Evolutionary conservation across 2,329 filamentous ascomycete genomes (phyloP), one percentile per base, ranked within the genome.

Genomic region (Didymella exigua): DNA sequence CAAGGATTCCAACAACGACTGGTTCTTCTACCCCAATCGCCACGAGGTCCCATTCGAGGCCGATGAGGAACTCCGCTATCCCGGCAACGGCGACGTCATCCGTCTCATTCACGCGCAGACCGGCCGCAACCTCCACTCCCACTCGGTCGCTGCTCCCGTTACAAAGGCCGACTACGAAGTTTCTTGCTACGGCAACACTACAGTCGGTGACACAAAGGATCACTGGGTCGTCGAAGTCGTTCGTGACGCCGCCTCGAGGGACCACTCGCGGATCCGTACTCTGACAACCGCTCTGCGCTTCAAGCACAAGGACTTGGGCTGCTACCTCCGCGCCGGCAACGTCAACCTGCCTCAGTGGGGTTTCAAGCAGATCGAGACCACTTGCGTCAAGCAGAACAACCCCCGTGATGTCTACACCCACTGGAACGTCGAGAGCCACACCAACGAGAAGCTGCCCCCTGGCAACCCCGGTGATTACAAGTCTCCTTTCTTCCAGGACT

Each of bases 1-100:
- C 83, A 99, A 99, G 76, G 95, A 99, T 81, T 84, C 93, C 75
- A 99, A 99, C 85, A 99, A 99, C 75, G 95, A 99, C 76, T 99
- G 95, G 95, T 96, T 96, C 79, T 93, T 99, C 78, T 97, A 97
- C 76, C 95, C 95, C 23, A 96, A 93, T 79, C 90, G 96, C 60
- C 78, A 82, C 49, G 85, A 96, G 55, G 78, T 83, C 21, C 88
- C 89, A 16, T 96, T 87, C 70, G 82, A 93, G 67, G 77, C 85
- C 4, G 86, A 90, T 56, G 83, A 86, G 54, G 86, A 89, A 30
- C 81, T 91, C 58, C 81, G 81, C 59, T 96, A 88, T 71, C 85
- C 97, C 64, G 87, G 84, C 14, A 87, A 99, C 72, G 87, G 88
- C 58, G 85, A 89, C 68, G 79, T 85, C 54, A 85, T 99, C 66